phyloP scores from a whole-genome alignment of 192 early-diverging fungal species.

The Coemansia sp. region DNA sequence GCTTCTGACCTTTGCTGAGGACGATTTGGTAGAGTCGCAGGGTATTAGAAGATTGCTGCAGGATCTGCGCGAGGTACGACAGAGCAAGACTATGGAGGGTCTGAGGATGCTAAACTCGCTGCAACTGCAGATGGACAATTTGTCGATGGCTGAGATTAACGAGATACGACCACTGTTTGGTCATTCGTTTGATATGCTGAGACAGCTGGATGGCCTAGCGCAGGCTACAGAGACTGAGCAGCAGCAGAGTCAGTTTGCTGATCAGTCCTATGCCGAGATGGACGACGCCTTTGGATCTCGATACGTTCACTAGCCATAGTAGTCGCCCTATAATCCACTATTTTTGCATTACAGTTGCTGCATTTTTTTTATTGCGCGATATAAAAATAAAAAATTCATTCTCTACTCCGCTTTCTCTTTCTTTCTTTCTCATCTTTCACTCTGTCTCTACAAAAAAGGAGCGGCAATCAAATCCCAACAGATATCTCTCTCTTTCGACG shows the following conservation, averaged over 20 bases:
- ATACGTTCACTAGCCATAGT: constrained; percentile 9
- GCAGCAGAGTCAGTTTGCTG: constrained; percentile 32
- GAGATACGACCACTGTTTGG: constrained; percentile 91
- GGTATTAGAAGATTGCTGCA: constrained; percentile 72
- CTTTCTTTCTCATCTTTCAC: not conserved
- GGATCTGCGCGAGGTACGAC: constrained; percentile 79
- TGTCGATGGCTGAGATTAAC: constrained; percentile 85
- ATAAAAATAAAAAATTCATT: not conserved
- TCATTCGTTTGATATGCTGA: constrained; percentile 67
- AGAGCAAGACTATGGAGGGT: constrained; percentile 76
- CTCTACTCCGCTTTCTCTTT: not conserved
- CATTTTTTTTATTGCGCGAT: not conserved
- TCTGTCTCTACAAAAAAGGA: not conserved
- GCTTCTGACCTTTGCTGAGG: constrained; percentile 74
- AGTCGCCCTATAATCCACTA: not conserved
- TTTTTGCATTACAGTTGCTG: not conserved
- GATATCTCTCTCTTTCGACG: not conserved
- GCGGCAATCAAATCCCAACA: not conserved
- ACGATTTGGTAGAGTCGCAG: constrained; percentile 79
- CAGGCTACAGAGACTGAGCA: constrained; percentile 15
- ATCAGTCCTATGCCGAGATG: constrained; percentile 30
- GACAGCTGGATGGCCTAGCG: constrained; percentile 36
- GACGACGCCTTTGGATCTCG: constrained; percentile 22
- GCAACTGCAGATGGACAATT: constrained; percentile 81
- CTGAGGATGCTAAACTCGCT: constrained; percentile 62